phyloP scores from a whole-genome alignment of 371 early-diverging fungal genomes.

The Mucor velutinosus region DNA sequence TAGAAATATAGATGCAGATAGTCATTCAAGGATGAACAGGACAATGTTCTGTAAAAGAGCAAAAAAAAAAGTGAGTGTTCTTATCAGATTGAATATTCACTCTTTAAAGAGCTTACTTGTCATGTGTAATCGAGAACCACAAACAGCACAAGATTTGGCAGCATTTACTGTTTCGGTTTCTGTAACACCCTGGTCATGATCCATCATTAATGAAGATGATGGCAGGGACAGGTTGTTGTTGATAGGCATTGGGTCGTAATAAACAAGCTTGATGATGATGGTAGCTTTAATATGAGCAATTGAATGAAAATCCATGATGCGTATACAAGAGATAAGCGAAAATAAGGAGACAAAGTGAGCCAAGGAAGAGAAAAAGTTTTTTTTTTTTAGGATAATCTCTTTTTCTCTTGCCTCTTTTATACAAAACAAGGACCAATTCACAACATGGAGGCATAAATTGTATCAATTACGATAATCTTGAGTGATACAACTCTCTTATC shows the following conservation, averaged over 20 bases:
- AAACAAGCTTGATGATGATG: constrained; percentile 3
- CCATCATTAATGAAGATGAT: neutral
- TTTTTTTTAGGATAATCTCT: neutral
- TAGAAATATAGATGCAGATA: no score
- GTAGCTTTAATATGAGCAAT: constrained; percentile 2
- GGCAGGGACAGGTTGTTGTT: neutral
- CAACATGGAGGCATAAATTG: neutral
- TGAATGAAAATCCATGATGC: neutral
- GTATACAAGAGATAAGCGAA: neutral
- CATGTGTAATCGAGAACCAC: constrained; percentile 40
- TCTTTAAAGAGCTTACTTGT: constrained; percentile 23
- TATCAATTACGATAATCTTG: neutral
- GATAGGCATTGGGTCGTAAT: neutral
- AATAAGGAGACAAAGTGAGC: constrained; percentile 4
- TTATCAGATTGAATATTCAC: neutral
- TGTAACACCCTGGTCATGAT: neutral
- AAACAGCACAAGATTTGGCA: constrained; percentile 31
- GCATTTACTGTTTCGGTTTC: neutral
- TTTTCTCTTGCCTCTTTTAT: constrained; percentile 5
- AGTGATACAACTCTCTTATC: constrained; percentile 8
- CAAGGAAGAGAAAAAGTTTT: neutral
- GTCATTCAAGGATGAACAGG: constrained; percentile 32
- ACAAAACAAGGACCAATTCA: neutral
- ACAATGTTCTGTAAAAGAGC: constrained; percentile 30
- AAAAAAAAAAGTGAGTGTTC: neutral